These are phyloP conservation scores for Cytidiella melzeri DNA, from an alignment of 768 basidiomycete genomes.

Conservation along the genomic window DNA sequence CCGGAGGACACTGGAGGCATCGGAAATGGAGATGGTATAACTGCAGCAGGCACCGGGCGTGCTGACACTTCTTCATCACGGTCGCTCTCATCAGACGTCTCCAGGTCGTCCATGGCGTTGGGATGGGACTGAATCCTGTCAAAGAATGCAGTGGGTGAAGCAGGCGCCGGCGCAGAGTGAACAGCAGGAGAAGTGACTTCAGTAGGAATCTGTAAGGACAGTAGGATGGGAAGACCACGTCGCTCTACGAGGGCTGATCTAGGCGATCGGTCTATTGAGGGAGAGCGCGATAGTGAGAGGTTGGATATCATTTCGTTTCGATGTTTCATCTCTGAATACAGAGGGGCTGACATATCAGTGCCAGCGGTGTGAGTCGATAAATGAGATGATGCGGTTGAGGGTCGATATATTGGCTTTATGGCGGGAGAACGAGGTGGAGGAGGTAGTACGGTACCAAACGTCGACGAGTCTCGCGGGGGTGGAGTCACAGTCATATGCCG, in stretches of 20 bases:
- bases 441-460: slow-evolving; percentile 48
- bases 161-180: slow-evolving; percentile 57
- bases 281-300: not conserved
- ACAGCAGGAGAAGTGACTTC: slow-evolving; percentile 38
- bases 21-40: not conserved
- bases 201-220: slow-evolving; percentile 36
- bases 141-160: slow-evolving; percentile 68
- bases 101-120: slow-evolving; percentile 70
- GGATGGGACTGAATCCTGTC: slow-evolving; percentile 65
- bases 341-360: slow-evolving; percentile 3
- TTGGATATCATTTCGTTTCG: not conserved
- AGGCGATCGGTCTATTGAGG: not conserved
- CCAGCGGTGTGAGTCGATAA: slow-evolving; percentile 3
- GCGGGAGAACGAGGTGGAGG: slow-evolving; percentile 38
- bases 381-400: slow-evolving; percentile 17
- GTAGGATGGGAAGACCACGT: slow-evolving; percentile 16
- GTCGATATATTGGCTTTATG: slow-evolving; percentile 18
- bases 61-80: slow-evolving; percentile 16
- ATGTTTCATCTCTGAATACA: slow-evolving; percentile 7
- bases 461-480: slow-evolving; percentile 54
- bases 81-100: slow-evolving; percentile 44
- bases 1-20: not conserved
- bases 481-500: slow-evolving; percentile 43
- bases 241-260: slow-evolving; percentile 16
- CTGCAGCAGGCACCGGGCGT: slow-evolving; percentile 4